Base-by-base conservation (phyloP, 805 yeast species). In the Scheffersomyces coipomensis region DNA sequence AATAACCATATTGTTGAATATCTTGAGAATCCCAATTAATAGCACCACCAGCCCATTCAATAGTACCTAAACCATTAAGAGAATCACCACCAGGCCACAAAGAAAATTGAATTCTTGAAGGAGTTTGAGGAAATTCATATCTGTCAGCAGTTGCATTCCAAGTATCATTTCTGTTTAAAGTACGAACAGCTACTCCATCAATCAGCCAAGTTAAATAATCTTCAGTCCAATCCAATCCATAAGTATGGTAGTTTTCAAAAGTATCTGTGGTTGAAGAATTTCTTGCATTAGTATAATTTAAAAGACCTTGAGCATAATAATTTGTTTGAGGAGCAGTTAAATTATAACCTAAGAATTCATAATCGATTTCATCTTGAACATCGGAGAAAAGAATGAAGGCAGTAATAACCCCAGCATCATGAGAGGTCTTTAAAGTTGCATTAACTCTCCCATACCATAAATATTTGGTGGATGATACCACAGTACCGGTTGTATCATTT, bases 351-450 rank as follows among this genome's bases (percentile, higher is more conserved):
- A 88, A 83, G 50, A 81, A 83, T 68, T 90, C 97, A 56, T 65
- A 81, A 75, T 90, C 97, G 52, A 89, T 76, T 73, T 90, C 97
- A 69, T 89, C 97, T 71, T 86, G 81, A 30, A 83, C 88, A 57
- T 86, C 85, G 6, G 96, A 86, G 62, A 79, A 83, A 37, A 88
- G 60, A 62, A 89, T 88, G 53, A 82, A 79, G 22, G 96, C 90
- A 12, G 95, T 75, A 42, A 89, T 76, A 26, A 89, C 96, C 72
- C 97, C 97, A 8, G 64, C 71, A 27, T 74, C 75, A 55, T 79
- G 86, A 1, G 96, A 85, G 0, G 91, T 70, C 67, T 84, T 88
- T 53, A 88, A 53, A 35, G 68, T 75, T 35, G 84, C 82, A 23
- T 81, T 67, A 23, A 88, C 74, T 57, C 81, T 85, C 38, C 97